phyloP scores from a whole-genome alignment of 2,329 filamentous ascomycete genomes.

The Aphanocladium album region DNA sequence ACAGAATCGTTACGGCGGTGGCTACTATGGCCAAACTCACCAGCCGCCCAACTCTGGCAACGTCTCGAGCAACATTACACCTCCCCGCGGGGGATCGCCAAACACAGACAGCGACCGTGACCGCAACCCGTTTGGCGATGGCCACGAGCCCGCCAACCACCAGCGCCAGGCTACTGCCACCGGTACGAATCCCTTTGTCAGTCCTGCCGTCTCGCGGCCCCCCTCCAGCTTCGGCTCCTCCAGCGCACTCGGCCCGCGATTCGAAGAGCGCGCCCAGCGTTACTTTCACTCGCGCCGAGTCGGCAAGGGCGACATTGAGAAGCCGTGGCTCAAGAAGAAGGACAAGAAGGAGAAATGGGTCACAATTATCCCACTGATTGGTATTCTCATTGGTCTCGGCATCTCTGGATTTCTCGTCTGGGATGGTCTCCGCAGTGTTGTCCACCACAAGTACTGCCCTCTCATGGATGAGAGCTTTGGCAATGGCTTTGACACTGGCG shows the following conservation, averaged over 20 bases:
- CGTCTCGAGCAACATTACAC: constrained; percentile 35
- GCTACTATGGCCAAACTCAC: constrained; percentile 20
- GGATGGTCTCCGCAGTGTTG: constrained; percentile 67
- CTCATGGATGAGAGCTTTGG: constrained; percentile 62
- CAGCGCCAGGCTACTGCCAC: constrained; percentile 22
- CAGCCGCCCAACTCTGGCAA: constrained; percentile 27
- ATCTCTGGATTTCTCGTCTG: constrained; percentile 69
- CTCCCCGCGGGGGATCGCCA: constrained; percentile 37
- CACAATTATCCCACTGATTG: constrained; percentile 70
- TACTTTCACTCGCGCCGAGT: constrained; percentile 74
- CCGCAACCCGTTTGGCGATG: constrained; percentile 36
- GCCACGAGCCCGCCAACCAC: constrained; percentile 30
- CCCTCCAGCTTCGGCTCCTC: constrained; percentile 44
- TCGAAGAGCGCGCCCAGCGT: constrained; percentile 37
- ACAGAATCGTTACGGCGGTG: constrained; percentile 21
- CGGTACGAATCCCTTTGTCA: constrained; percentile 41
- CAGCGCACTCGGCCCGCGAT: constrained; percentile 31
- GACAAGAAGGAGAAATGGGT: constrained; percentile 83
- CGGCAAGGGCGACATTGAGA: constrained; percentile 66
- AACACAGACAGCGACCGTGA: constrained; percentile 32
- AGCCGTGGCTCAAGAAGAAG: constrained; percentile 69
- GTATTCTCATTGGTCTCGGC: constrained; percentile 62
- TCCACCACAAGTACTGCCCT: constrained; percentile 68
- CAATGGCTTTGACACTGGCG: constrained; percentile 48
- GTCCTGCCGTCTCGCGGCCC: constrained; percentile 40